Evolutionary conservation across 2,329 filamentous ascomycete species (phyloP), one percentile per base, ranked within the genome.

Genomic region (Botryotinia calthae): DNA sequence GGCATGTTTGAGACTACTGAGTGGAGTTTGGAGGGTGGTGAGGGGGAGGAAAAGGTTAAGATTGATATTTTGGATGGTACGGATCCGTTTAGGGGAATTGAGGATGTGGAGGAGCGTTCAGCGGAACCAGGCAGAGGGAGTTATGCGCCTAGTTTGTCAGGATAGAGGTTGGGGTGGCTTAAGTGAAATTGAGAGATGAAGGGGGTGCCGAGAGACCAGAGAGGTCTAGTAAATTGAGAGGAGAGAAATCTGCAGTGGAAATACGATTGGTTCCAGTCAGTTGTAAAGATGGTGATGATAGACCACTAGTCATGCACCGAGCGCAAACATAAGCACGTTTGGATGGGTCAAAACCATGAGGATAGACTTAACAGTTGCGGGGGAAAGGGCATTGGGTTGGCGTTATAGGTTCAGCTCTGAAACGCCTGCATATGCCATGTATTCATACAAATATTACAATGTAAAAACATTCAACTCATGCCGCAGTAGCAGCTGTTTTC

Each of bases 1-100:
- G 86, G 85, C 54, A 83, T 88, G 85, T 98, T 97, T 82, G 90
- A 94, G 84, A 99, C 96, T 51, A 88, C 91, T 73, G 93, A 95
- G 85, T 99, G 95, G 95, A 96, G 91, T 80, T 84, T 99, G 78
- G 89, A 91, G 76, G 62, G 70, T 2, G 70, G 28, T 2, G 87
- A 91, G 81, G 89, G 88, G 75, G 85, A 85, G 69, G 88, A 91
- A 76, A 87, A 87, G 58, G 77, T 76, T 61, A 85, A 83, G 81
- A 83, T 98, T 76, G 91, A 97, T 80, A 83, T 99, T 81, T 86
- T 98, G 75, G 89, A 93, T 77, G 89, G 87, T 7, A 85, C 83
- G 73, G 86, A 96, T 85, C 92, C 93, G 59, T 94, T 96, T 81
- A 83, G 81, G 78, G 86, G 82, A 25, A 82, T 87, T 59, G 80